Conservation (phyloP, 306 rosid genomes). For the Castanea sativa region DNA sequence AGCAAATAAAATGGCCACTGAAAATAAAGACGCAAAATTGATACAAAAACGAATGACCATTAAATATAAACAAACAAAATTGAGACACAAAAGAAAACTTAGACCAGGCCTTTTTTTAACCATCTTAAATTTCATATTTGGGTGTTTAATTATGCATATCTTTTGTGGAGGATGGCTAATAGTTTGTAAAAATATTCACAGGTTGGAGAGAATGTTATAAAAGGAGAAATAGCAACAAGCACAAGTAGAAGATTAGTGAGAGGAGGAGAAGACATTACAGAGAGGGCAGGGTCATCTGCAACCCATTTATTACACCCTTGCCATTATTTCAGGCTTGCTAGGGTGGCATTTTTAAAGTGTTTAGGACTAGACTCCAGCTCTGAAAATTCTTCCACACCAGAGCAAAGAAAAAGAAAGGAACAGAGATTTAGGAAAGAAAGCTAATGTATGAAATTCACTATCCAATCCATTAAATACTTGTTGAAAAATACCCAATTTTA, state of each 20-base stretch:
- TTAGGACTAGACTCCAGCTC: constrained; percentile 60
- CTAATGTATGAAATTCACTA: constrained; percentile 8
- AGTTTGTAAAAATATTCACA: constrained; percentile 26
- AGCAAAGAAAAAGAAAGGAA: constrained; percentile 38
- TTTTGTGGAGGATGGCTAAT: not conserved
- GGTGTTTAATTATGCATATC: too few species aligned
- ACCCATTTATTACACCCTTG: constrained; percentile 43
- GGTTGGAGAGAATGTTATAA: constrained; percentile 39
- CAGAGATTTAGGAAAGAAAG: constrained; percentile 30
- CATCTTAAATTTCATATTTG: too few species aligned
- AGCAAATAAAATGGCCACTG: too few species aligned
- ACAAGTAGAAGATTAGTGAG: constrained; percentile 43
- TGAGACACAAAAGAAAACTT: too few species aligned
- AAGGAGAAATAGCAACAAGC: constrained; percentile 44
- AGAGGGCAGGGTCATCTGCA: constrained; percentile 37
- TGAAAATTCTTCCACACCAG: constrained; percentile 39
- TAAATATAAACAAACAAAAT: too few species aligned
- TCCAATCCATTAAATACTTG: not conserved
- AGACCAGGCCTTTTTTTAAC: too few species aligned
- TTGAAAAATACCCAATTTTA: not conserved
- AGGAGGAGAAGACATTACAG: constrained; percentile 39
- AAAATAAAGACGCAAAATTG: too few species aligned
- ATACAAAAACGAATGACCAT: too few species aligned
- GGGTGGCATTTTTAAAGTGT: constrained; percentile 76
- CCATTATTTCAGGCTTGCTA: constrained; percentile 61